These are phyloP conservation scores for Aureobasidium leucospermi DNA, from an alignment of 2,329 filamentous ascomycete species.

Conservation along the genomic window DNA sequence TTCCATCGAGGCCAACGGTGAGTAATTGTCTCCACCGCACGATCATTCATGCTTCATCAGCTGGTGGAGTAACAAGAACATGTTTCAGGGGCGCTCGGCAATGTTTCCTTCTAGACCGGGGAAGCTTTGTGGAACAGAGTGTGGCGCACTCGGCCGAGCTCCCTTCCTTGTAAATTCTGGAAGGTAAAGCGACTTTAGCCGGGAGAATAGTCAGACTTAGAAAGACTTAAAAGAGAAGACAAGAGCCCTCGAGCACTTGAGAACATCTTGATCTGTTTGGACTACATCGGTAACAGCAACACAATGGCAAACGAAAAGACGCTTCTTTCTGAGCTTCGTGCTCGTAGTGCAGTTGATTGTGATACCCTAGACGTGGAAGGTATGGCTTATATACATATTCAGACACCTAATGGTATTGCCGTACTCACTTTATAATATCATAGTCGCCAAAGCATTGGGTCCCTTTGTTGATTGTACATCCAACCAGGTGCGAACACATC, in stretches of 20 bases:
- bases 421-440: background rate
- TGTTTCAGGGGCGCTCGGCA: background rate
- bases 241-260: background rate
- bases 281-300: background rate
- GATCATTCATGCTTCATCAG: background rate
- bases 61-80: background rate
- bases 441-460: constrained; percentile 15
- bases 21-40: background rate
- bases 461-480: constrained; percentile 17
- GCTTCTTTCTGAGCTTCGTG: constrained; percentile 13
- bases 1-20: background rate
- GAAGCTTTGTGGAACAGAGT: background rate
- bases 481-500: constrained; percentile 5
- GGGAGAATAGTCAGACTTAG: background rate
- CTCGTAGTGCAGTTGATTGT: constrained; percentile 13
- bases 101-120: background rate
- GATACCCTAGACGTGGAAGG: constrained; percentile 15
- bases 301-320: constrained; percentile 3
- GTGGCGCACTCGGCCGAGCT: background rate
- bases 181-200: background rate
- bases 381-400: background rate
- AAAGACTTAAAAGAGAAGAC: background rate
- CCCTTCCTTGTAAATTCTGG: background rate
- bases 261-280: background rate
- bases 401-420: background rate